Percentiles rank a stretch among this genome's conserved stretches.
Evolutionary conservation across 1,284 basidiomycete genomes (phyloP).

Genomic region (Microbotryum violaceum): DNA sequence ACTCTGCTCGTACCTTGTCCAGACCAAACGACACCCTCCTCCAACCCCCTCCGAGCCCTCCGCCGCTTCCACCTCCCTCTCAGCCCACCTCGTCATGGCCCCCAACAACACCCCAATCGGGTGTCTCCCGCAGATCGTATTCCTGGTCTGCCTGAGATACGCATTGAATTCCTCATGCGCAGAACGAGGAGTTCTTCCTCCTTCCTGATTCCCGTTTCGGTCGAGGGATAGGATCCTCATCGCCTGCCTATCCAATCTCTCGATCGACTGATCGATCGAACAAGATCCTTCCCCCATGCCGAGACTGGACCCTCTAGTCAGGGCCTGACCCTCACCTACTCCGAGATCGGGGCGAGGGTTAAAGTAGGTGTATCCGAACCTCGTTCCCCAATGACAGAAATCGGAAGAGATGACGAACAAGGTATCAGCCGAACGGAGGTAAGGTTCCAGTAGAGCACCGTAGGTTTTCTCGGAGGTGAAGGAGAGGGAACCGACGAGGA

Average conservation of each 20-base stretch:
- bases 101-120: slow-evolving; percentile 87
- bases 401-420: slow-evolving; percentile 89
- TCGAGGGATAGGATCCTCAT: slow-evolving; percentile 61
- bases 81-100: slow-evolving; percentile 59
- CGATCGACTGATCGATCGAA: slow-evolving; percentile 51
- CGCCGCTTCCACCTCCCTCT: slow-evolving; percentile 38
- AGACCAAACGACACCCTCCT: slow-evolving; percentile 50
- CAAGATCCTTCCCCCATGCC: slow-evolving; percentile 33
- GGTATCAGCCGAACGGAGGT: slow-evolving; percentile 65
- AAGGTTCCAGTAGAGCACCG: slow-evolving; percentile 68
- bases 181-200: slow-evolving; percentile 37
- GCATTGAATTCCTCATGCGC: slow-evolving; percentile 60
- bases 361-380: slow-evolving; percentile 20
- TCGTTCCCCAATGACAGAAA: slow-evolving; percentile 88
- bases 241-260: slow-evolving; percentile 64
- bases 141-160: slow-evolving; percentile 75
- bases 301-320: slow-evolving; percentile 1
- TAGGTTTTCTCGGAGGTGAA: slow-evolving; percentile 54
- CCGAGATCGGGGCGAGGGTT: neutral
- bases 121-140: slow-evolving; percentile 94
- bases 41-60: slow-evolving; percentile 31
- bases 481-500: slow-evolving; percentile 79
- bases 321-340: neutral
- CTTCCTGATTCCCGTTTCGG: slow-evolving; percentile 42
- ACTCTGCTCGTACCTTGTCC: slow-evolving; percentile 90